These are phyloP conservation scores for Sporopachydermia cereana DNA, from an alignment of 1,139 yeast species.

Conservation along the genomic window DNA sequence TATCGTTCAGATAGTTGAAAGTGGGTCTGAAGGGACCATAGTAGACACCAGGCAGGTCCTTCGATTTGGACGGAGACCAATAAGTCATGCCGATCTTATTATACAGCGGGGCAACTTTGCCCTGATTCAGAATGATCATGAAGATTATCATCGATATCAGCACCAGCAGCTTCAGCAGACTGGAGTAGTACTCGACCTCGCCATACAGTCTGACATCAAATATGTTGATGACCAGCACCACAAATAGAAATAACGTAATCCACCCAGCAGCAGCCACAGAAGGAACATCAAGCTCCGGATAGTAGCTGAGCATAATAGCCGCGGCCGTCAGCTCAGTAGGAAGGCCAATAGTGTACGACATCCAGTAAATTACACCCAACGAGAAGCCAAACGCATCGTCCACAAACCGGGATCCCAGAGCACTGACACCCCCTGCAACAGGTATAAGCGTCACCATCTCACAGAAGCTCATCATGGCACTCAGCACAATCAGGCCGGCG, in stretches of 20 bases:
- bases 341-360: constrained; percentile 59
- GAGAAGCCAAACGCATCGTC: constrained; percentile 84
- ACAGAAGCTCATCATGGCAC: constrained; percentile 66
- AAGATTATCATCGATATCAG: constrained; percentile 45
- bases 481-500: constrained; percentile 55
- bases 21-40: constrained; percentile 69
- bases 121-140: constrained; percentile 54
- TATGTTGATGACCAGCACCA: constrained; percentile 39
- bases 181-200: constrained; percentile 56
- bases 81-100: constrained; percentile 47
- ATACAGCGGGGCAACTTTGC: constrained; percentile 28
- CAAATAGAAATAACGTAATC: constrained; percentile 39
- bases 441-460: constrained; percentile 84
- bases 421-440: constrained; percentile 68
- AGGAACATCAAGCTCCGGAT: constrained; percentile 40
- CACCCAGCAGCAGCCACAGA: constrained; percentile 51
- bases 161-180: constrained; percentile 46
- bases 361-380: constrained; percentile 67
- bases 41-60: constrained; percentile 34
- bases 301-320: constrained; percentile 60
- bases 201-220: constrained; percentile 66
- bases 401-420: constrained; percentile 65
- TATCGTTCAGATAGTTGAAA: constrained; percentile 45
- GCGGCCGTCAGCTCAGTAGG: constrained; percentile 79
- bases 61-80: constrained; percentile 47